Base-by-base conservation (phyloP, 257 asterid species). In the Solanum chmielewskii region DNA sequence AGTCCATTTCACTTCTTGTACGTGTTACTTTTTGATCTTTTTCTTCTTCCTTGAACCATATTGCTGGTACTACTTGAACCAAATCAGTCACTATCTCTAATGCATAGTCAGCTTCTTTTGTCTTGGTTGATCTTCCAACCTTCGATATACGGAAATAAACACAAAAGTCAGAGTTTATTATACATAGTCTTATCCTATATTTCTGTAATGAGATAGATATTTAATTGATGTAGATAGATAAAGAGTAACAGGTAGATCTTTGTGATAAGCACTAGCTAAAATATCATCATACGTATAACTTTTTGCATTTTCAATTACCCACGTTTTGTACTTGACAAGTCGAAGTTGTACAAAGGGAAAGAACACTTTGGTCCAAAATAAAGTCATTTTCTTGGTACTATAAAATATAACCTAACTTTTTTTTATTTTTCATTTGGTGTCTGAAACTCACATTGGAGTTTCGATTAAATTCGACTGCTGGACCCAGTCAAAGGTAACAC, bases 41-140 rank as follows among this genome's bases (percentile, higher is more conserved):
- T 23, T 84, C 90, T 18, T 86, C 93, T 77, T 86, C 91, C 59
- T 31, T 85, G 6, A 83, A 20, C 99, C 98, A 96, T 88, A 95
- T 93, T 83, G 94, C 97, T 86, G 98, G 99, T 56, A 96, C 92
- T 66, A 88, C 85, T 87, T 93, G 90, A n/a, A 88, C 90, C 88
- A 96, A 85, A 35, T 91, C 89, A 59, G 85, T 80, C 86, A 96
- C 87, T 9, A 41, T 87, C 70, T 95, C 98, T 69, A 93, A 37
- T 3, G 94, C 98, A 86, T 95, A 96, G 85, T 96, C 99, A 6
- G 98, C 95, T 78, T 90, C 99, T 52, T 92, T 89, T 59, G 90
- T 91, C 90, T 91, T 96, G 5, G 80, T 88, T 31, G 94, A 66
- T 83, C 89, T 94, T 56, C 98, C 98, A 81, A 96, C 96, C 98